phyloP scores from a whole-genome alignment of 768 basidiomycete genomes.

The Podaxis sp. region DNA sequence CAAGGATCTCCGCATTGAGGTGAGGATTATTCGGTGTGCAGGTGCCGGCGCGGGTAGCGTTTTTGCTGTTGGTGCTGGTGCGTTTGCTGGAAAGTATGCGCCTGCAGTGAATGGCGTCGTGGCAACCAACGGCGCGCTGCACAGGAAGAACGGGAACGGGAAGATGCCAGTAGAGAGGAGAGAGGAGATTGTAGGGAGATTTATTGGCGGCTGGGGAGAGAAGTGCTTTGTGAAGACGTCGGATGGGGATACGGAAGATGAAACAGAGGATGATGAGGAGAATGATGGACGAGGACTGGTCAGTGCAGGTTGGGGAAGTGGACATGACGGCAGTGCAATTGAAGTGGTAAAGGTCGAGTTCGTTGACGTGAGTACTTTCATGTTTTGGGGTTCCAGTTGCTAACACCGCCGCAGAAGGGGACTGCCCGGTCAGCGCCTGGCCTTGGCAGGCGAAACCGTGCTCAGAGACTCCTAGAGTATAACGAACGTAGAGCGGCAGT shows the following conservation, averaged over 20 bases:
- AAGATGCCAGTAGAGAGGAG: slow-evolving; percentile 25
- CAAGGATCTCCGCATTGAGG: slow-evolving; percentile 39
- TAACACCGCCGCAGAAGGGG: slow-evolving; percentile 39
- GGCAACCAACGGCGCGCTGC: slow-evolving; percentile 1
- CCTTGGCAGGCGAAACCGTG: slow-evolving; percentile 59
- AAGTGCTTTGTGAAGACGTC: slow-evolving; percentile 30
- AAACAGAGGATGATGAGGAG: slow-evolving; percentile 29
- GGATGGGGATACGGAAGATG: slow-evolving; percentile 31
- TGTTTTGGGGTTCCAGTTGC: slow-evolving; percentile 2
- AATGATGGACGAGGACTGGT: slow-evolving; percentile 62
- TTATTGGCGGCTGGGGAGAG: slow-evolving; percentile 47
- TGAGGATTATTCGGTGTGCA: slow-evolving; percentile 40
- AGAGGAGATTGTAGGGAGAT: slow-evolving; percentile 47
- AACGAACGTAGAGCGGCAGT: slow-evolving; percentile 54
- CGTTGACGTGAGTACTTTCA: slow-evolving; percentile 50
- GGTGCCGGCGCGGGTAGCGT: slow-evolving; percentile 29
- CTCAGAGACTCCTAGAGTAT: slow-evolving; percentile 69
- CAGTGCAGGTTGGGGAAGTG: slow-evolving; percentile 78
- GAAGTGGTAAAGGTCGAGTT: slow-evolving; percentile 68
- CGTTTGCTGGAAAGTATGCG: slow-evolving; percentile 13
- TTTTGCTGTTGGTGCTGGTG: slow-evolving; percentile 23
- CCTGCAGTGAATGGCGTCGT: slow-evolving; percentile 11
- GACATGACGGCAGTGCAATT: slow-evolving; percentile 75
- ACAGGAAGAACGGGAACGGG: slow-evolving; percentile 15
- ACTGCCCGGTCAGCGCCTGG: slow-evolving; percentile 50